phyloP scores from a whole-genome alignment of 192 early-diverging fungal genomes.

The Chytriomyces confervae region DNA sequence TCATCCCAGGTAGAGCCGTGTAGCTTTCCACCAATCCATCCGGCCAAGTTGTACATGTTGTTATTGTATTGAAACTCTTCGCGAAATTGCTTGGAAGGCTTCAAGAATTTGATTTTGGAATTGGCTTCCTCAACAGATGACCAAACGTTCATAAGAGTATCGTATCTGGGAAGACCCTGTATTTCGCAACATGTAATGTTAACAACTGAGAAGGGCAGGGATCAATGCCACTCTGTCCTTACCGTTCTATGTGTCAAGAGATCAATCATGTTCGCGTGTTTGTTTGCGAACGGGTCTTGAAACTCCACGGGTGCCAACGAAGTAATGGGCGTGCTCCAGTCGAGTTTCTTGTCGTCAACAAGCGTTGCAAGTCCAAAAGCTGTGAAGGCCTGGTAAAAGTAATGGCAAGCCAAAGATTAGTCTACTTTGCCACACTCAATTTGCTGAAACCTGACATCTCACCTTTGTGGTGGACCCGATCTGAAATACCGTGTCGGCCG shows the following conservation, averaged over 20 bases:
- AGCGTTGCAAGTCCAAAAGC: constrained; percentile 10
- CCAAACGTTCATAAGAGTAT: not conserved
- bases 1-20: not conserved
- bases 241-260: constrained; percentile 3
- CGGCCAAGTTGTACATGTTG: constrained; percentile 11
- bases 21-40: not conserved
- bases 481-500: constrained; percentile 24
- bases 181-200: no score
- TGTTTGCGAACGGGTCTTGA: constrained; percentile 7
- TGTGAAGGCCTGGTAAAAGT: constrained; percentile 19
- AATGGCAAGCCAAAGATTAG: not conserved
- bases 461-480: constrained; percentile 37
- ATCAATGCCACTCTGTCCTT: not conserved
- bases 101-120: not conserved
- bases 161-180: constrained; percentile 13
- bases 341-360: constrained; percentile 6
- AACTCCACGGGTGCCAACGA: constrained; percentile 3
- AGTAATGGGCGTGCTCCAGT: not conserved
- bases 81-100: not conserved
- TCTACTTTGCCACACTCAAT: not conserved
- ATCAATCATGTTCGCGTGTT: constrained; percentile 14
- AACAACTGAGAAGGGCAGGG: no score
- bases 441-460: not conserved
- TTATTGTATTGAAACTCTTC: constrained; percentile 18
- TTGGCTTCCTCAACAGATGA: not conserved